Evolutionary conservation across 2,329 filamentous ascomycete genomes (phyloP).

Genomic region (Bipolaris zeicola): DNA sequence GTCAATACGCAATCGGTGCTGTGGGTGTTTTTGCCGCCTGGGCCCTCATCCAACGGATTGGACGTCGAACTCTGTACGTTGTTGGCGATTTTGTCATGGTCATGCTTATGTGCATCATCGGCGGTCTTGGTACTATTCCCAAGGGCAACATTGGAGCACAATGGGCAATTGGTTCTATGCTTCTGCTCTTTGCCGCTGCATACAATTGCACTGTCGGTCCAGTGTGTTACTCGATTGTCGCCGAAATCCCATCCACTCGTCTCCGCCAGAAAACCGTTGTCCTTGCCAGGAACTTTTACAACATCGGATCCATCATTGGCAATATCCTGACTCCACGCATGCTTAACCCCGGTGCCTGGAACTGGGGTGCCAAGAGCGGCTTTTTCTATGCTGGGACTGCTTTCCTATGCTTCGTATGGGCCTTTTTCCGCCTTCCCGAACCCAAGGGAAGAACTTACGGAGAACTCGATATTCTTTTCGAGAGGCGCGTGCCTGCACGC

Average conservation of each 20-base stretch:
- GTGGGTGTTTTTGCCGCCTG: conserved; percentile 75
- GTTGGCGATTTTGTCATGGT: conserved; percentile 65
- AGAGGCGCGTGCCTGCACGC: conserved; percentile 51
- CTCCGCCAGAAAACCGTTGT: conserved; percentile 92
- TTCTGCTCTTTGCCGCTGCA: conserved; percentile 60
- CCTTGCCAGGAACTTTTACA: conserved; percentile 75
- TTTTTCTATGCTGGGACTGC: conserved; percentile 88
- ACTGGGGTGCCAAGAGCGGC: conserved; percentile 80
- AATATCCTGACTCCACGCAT: conserved; percentile 53
- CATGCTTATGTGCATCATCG: conserved; percentile 75
- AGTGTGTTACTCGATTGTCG: conserved; percentile 86
- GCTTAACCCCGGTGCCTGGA: conserved; percentile 45
- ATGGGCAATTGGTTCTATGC: conserved; percentile 45
- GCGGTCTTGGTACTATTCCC: conserved; percentile 71
- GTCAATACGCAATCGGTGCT: conserved; percentile 63
- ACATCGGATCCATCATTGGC: conserved; percentile 78
- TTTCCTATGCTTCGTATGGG: conserved; percentile 78
- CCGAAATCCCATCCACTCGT: conserved; percentile 80
- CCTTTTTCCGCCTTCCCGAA: conserved; percentile 80
- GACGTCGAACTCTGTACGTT: conserved; percentile 76
- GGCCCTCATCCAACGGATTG: conserved; percentile 77
- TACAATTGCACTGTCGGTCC: conserved; percentile 89
- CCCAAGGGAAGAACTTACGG: conserved; percentile 80
- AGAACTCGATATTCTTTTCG: conserved; percentile 83
- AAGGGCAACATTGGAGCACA: conserved; percentile 53